A percentile compares a stretch with the other conserved stretches of the same genome.
These are phyloP conservation scores for Aureobasidium sp. DNA, from an alignment of 2,329 filamentous ascomycete genomes.

Conservation along the genomic window DNA sequence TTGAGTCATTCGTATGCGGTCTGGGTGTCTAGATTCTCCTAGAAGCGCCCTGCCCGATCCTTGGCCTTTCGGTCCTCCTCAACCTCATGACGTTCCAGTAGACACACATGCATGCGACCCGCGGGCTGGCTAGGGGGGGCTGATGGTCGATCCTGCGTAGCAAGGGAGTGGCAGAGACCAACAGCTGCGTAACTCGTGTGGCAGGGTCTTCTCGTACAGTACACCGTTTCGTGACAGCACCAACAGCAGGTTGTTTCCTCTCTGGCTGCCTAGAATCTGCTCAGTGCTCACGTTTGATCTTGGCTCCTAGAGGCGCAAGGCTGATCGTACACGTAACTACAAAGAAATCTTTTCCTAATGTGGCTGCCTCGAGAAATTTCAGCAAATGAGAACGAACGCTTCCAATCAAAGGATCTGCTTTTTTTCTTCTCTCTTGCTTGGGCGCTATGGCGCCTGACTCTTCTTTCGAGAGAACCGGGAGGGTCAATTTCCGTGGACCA, in stretches of 20 bases:
- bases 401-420: not conserved
- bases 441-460: constrained; percentile 5
- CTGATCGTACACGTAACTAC: constrained; percentile 5
- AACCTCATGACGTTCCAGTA: not conserved
- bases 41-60: constrained; percentile 1
- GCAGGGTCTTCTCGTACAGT: not conserved
- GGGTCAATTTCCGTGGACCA: constrained; percentile 3
- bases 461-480: not conserved
- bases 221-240: not conserved
- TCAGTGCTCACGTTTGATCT: not conserved
- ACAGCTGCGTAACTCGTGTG: constrained; percentile 3
- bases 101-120: constrained; percentile 4
- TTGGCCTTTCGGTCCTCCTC: not conserved
- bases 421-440: not conserved
- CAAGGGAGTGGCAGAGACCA: not conserved
- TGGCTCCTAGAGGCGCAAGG: not conserved
- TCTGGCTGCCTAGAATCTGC: not conserved
- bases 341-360: not conserved
- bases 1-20: constrained; percentile 6
- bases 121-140: constrained; percentile 1
- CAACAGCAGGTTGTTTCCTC: not conserved
- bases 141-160: not conserved
- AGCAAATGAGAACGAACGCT: constrained; percentile 2
- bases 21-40: constrained; percentile 1
- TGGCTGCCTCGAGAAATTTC: constrained; percentile 2